Evolutionary conservation across 139 green algal species (phyloP).

Genomic region (Micromonas commoda): DNA sequence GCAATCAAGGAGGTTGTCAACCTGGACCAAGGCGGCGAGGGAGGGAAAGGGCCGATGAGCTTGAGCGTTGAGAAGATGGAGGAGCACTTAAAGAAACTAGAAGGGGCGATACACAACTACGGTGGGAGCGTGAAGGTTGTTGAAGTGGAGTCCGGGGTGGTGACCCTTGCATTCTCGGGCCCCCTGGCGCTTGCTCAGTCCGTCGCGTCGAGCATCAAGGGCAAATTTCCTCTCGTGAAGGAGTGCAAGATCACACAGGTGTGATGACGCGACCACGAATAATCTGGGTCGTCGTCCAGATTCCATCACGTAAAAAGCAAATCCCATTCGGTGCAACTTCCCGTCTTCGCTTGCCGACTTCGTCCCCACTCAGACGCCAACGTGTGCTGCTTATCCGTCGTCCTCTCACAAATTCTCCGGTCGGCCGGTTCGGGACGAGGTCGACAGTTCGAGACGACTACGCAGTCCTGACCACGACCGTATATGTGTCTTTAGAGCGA

Average conservation of each 20-base stretch:
- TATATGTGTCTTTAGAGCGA: no score
- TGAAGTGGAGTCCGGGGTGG: not conserved
- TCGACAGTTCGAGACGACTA: no score
- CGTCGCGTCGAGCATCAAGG: not conserved
- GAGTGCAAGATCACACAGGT: conserved; percentile 10
- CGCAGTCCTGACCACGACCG: no score
- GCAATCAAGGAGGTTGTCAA: conserved; percentile 1
- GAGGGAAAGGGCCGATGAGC: not conserved
- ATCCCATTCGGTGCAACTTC: no score
- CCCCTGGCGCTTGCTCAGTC: not conserved
- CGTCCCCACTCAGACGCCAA: no score
- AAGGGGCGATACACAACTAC: not conserved
- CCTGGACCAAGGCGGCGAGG: conserved; percentile 1
- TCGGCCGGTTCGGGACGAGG: no score
- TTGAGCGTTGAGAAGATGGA: conserved; percentile 1
- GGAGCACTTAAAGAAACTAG: conserved; percentile 1
- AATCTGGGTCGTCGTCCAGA: no score
- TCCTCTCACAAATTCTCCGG: no score
- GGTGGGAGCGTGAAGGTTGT: conserved; percentile 15
- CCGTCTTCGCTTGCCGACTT: no score
- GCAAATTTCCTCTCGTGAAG: not conserved
- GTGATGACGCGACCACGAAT: no score
- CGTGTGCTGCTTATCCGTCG: no score
- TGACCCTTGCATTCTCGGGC: not conserved
- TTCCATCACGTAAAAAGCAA: no score